Conservation (phyloP, 768 basidiomycete species). For the Suillus discolor region DNA sequence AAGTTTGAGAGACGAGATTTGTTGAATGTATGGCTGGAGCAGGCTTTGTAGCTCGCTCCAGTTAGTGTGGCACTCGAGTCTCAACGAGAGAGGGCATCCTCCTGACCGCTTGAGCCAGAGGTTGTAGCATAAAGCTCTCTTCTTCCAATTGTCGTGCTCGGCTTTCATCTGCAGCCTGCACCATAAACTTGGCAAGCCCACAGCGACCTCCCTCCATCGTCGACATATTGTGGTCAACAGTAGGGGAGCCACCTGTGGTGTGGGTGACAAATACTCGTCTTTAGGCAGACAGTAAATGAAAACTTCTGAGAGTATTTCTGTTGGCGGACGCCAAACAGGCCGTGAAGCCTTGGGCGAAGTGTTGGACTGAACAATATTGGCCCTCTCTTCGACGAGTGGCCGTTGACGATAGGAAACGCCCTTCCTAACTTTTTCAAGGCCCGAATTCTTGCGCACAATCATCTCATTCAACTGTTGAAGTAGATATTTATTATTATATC, state of each 20-base stretch:
- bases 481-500: neutral
- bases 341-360: too few relatives aligned
- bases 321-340: neutral
- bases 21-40: constrained; percentile 22
- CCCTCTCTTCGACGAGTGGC: neutral
- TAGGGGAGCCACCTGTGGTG: constrained; percentile 34
- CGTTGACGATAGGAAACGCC: neutral
- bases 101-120: neutral
- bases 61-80: neutral
- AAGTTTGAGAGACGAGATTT: constrained; percentile 6
- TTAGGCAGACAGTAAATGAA: neutral
- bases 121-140: neutral
- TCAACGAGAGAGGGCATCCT: neutral
- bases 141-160: constrained; percentile 10
- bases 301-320: neutral
- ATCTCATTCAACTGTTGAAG: neutral
- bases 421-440: neutral
- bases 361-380: neutral
- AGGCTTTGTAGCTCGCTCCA: neutral
- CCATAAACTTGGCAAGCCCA: constrained; percentile 48
- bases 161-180: constrained; percentile 37
- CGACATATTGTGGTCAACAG: constrained; percentile 43
- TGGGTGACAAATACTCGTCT: constrained; percentile 27
- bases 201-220: constrained; percentile 43
- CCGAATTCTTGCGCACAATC: neutral